Base-by-base conservation (phyloP, 2,329 filamentous ascomycete genomes). In the Cercospora sesami region DNA sequence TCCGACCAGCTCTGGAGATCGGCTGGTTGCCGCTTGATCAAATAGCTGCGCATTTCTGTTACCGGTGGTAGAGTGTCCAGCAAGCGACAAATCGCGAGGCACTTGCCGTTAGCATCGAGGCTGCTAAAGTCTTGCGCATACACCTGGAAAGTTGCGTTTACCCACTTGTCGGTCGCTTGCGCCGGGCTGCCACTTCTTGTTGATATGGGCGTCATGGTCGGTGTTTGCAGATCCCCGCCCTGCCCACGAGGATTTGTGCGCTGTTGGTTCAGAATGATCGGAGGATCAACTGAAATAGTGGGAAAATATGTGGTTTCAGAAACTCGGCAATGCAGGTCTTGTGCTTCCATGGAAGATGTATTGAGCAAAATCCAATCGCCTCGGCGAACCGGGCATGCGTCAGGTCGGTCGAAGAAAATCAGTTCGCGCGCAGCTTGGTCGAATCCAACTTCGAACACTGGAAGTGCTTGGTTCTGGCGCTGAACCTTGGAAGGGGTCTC, bases 61-160 rank as follows among this genome's bases (percentile, higher is more conserved):
- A 94, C 85, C 1, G 84, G 79, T 0, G 91, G 91, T 2, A 93
- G 80, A 1, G 85, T 83, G 12, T 87, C 81, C 0, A 92, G 79
- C 21, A 88, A 75, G 4, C 79, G 76, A 63, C 87, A 81, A 12
- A 88, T 84, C 1, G 80, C 79, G 3, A 82, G 79, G 28, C 80
- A 79, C 74, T 89, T 90, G 2, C 79, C 73, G 0, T 36, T 1
- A 0, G 81, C 73, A 0, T 74, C 31, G 12, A 91, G 75, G 2
- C 84, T 80, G 68, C 90, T 87, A 58, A 91, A 87, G 62, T 89
- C 85, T 14, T 82, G 77, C 63, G 85, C 78, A 73, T 88, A 91
- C 8, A 83, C 70, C 51, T 79, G 75, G 65, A 82, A 80, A 6
- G 68, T 75, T 2, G 78, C 80, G 4, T 72, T 65, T 4, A 64